These are phyloP conservation scores for Amphibolis antarctica DNA, from an alignment of 106 monocot genomes.

Conservation along the genomic window DNA sequence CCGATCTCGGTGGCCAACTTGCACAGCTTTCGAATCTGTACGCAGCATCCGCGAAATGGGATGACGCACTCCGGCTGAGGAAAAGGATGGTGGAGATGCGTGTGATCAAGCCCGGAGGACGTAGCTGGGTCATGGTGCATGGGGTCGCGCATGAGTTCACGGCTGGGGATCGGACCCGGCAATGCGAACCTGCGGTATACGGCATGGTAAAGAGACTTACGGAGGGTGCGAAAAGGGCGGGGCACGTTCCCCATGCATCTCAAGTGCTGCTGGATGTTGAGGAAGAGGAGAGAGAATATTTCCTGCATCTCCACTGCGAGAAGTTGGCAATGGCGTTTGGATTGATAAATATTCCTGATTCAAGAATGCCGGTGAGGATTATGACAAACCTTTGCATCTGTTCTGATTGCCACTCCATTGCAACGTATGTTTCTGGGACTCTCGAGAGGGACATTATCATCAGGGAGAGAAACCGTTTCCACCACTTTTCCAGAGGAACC, in stretches of 20 bases:
- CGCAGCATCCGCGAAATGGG: constrained; percentile 14
- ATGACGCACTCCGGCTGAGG: constrained; percentile 12
- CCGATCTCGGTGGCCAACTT: constrained; percentile 16
- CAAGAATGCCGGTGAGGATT: background rate
- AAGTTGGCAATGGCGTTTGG: constrained; percentile 14
- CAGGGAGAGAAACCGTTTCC: constrained; percentile 11
- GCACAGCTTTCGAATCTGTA: constrained; percentile 26
- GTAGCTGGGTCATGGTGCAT: constrained; percentile 19
- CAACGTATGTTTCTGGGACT: constrained; percentile 2
- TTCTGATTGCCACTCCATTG: constrained; percentile 8
- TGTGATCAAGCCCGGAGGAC: constrained; percentile 12
- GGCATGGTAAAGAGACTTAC: constrained; percentile 4
- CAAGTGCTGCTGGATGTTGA: constrained; percentile 17
- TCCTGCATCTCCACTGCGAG: constrained; percentile 12
- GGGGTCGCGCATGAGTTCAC: constrained; percentile 10
- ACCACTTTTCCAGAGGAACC: constrained; percentile 7
- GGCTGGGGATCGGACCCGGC: constrained; percentile 10
- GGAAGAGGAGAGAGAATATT: constrained; percentile 21
- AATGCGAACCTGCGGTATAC: background rate
- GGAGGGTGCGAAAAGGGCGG: background rate
- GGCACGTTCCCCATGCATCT: constrained; percentile 3
- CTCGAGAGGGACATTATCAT: constrained; percentile 1
- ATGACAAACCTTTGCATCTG: constrained; percentile 8
- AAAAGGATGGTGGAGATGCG: constrained; percentile 13
- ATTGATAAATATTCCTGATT: background rate